A percentile compares a stretch with the other conserved stretches of the same genome.
Evolutionary conservation across 768 basidiomycete species (phyloP).

Genomic region (Boletus coccyginus): DNA sequence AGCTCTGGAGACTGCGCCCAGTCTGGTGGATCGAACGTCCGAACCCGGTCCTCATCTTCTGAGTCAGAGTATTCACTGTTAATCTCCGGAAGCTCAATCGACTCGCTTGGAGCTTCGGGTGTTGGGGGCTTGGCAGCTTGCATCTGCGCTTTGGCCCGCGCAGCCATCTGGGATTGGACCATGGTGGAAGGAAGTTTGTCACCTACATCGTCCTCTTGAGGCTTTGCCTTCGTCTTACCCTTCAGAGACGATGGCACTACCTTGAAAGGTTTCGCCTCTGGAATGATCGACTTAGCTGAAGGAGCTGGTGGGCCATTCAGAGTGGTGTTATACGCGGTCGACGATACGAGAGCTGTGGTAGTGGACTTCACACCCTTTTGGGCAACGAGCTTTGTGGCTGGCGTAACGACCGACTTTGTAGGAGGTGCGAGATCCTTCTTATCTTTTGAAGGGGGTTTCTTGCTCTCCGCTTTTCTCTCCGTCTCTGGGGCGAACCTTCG

Average conservation of each 20-base stretch:
- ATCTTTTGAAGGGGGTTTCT: conserved; percentile 62
- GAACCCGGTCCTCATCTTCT: conserved; percentile 79
- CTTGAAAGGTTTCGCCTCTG: conserved; percentile 36
- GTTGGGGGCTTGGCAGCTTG: conserved; percentile 51
- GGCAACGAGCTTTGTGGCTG: conserved; percentile 19
- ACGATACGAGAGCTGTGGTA: conserved; percentile 34
- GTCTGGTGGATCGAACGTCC: conserved; percentile 70
- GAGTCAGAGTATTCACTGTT: conserved; percentile 97
- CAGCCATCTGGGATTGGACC: conserved; percentile 68
- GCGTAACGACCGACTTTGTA: conserved; percentile 29
- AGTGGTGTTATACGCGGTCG: conserved; percentile 39
- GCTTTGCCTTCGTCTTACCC: conserved; percentile 49
- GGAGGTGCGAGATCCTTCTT: conserved; percentile 34
- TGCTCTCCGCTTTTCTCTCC: conserved; percentile 56
- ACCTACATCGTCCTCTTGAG: conserved; percentile 48
- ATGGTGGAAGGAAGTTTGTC: conserved; percentile 57
- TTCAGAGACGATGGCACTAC: conserved; percentile 36
- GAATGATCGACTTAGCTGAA: conserved; percentile 30
- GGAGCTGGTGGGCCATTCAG: conserved; percentile 28
- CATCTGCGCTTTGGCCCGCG: conserved; percentile 63
- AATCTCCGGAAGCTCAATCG: conserved; percentile 91
- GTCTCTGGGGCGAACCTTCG: conserved; percentile 54
- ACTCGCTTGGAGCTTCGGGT: conserved; percentile 63
- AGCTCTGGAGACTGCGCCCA: conserved; percentile 95
- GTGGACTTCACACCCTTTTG: conserved; percentile 40